These are phyloP conservation scores for Cladosporium sp. DNA, from an alignment of 2,329 filamentous ascomycete species.

Conservation along the genomic window DNA sequence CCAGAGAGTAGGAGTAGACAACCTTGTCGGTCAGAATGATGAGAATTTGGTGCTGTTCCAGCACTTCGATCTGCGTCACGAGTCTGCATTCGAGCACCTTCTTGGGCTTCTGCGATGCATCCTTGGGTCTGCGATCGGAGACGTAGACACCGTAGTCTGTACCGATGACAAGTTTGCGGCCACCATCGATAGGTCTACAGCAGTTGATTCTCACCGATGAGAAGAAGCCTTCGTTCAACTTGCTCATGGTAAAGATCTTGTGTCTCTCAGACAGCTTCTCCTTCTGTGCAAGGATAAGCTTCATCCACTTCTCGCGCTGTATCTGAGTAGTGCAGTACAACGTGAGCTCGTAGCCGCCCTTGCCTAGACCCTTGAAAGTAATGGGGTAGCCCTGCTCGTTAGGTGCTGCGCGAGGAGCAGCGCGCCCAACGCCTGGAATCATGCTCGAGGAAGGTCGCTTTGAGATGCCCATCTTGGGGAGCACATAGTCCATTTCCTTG, in stretches of 20 bases:
- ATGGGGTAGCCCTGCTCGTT: constrained; percentile 82
- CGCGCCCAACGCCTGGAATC: constrained; percentile 54
- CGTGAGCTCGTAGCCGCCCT: constrained; percentile 89
- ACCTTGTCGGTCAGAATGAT: constrained; percentile 92
- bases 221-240: constrained; percentile 83
- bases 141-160: constrained; percentile 93
- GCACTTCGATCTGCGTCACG: constrained; percentile 92
- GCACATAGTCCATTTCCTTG: constrained; percentile 94
- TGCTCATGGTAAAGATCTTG: constrained; percentile 65
- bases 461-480: constrained; percentile 71
- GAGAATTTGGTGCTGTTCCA: constrained; percentile 91
- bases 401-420: constrained; percentile 44
- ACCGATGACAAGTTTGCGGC: constrained; percentile 88
- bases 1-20: constrained; percentile 80
- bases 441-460: constrained; percentile 88
- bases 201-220: constrained; percentile 91
- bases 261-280: constrained; percentile 73
- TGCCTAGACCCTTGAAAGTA: constrained; percentile 92
- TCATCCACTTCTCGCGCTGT: constrained; percentile 92
- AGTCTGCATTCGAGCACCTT: constrained; percentile 80
- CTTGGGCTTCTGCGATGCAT: constrained; percentile 66
- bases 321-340: constrained; percentile 82
- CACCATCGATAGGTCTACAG: constrained; percentile 90
- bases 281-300: constrained; percentile 89
- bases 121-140: constrained; percentile 84